Evolutionary conservation across 768 basidiomycete genomes (phyloP).

Genomic region (Rhodotorula graminis): DNA sequence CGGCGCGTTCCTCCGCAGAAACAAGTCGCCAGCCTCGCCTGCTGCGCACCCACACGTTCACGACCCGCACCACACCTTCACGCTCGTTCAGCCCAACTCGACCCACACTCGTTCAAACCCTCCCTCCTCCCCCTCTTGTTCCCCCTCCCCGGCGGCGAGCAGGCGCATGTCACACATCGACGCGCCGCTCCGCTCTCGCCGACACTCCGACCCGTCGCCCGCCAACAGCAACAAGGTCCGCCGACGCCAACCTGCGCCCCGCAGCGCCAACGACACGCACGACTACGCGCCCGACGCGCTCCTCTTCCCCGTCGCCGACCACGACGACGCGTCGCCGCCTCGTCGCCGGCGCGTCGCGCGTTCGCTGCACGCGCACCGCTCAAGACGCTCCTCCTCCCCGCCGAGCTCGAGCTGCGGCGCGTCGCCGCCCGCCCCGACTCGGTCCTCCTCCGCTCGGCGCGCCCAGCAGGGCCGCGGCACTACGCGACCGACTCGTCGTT

Average conservation of each 20-base stretch:
- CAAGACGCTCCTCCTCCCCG: slow-evolving; percentile 7
- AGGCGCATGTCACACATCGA: slow-evolving; percentile 27
- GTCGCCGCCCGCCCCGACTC: background rate
- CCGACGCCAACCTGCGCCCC: background rate
- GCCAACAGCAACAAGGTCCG: background rate
- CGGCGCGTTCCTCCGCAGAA: background rate
- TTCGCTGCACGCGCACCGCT: background rate
- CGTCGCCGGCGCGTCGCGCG: background rate
- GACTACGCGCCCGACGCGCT: background rate
- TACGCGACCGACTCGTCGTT: background rate
- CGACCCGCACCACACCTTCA: background rate
- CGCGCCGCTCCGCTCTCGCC: slow-evolving; percentile 26
- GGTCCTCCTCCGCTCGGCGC: background rate
- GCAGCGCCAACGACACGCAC: background rate
- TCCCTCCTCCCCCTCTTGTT: too few relatives aligned
- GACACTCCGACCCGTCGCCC: slow-evolving; percentile 11
- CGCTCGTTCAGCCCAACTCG: background rate
- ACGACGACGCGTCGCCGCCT: too few relatives aligned
- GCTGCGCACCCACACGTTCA: background rate
- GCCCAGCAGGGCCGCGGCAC: background rate
- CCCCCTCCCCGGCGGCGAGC: background rate
- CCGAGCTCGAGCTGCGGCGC: background rate
- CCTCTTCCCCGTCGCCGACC: background rate
- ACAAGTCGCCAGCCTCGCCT: background rate
- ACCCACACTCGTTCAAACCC: background rate